These are phyloP conservation scores for Rhexocercosporidium sp. DNA, from an alignment of 2,329 filamentous ascomycete species.

Conservation along the genomic window DNA sequence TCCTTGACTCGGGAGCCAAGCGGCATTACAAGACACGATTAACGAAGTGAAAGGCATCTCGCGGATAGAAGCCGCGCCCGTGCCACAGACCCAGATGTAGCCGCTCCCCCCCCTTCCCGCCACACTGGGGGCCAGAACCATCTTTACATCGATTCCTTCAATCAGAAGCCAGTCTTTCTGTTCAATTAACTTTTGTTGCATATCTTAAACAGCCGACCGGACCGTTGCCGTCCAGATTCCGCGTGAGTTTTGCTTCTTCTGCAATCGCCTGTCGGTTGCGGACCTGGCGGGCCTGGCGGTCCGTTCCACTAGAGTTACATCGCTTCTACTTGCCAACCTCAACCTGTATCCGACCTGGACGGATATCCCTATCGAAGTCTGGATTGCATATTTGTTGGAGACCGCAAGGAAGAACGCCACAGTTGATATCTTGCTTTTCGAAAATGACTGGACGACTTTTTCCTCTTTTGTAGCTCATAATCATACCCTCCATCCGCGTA, in stretches of 20 bases:
- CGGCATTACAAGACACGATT: too few species aligned
- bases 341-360: too few species aligned
- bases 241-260: neutral
- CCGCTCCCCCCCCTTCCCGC: neutral
- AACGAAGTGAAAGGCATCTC: neutral
- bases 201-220: neutral
- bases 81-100: neutral
- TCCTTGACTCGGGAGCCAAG: too few species aligned
- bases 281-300: neutral
- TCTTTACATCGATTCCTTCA: neutral
- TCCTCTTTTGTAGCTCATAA: neutral
- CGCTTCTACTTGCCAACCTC: neutral
- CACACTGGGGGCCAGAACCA: neutral
- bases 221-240: neutral
- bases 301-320: neutral
- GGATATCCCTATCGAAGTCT: neutral
- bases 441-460: neutral
- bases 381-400: neutral
- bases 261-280: neutral
- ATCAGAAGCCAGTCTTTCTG: neutral
- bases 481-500: neutral
- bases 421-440: neutral
- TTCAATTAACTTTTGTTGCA: neutral
- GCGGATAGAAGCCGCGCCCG: neutral
- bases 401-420: neutral